A percentile compares a stretch with the other conserved stretches of the same genome.
phyloP scores from a whole-genome alignment of 2,329 filamentous ascomycete genomes.

The Lachnellula hyalina region DNA sequence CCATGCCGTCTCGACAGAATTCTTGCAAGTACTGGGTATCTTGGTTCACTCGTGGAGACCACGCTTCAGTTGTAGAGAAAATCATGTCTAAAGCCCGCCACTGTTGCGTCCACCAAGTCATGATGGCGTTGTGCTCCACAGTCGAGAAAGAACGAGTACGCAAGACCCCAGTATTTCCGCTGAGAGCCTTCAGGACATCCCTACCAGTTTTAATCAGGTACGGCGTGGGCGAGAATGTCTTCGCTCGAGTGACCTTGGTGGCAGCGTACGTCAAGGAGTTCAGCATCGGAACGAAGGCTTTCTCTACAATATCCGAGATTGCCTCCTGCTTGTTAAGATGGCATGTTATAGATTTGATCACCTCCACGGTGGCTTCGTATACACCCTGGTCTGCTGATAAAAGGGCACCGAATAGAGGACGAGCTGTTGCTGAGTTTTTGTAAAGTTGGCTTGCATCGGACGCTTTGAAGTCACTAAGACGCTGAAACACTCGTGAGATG shows the following conservation, averaged over 20 bases:
- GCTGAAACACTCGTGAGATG: slow-evolving; percentile 70
- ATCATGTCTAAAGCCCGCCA: slow-evolving; percentile 79
- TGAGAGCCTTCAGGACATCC: slow-evolving; percentile 52
- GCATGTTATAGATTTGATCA: slow-evolving; percentile 77
- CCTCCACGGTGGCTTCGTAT: slow-evolving; percentile 71
- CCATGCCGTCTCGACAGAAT: slow-evolving; percentile 92
- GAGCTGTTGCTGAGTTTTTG: slow-evolving; percentile 60
- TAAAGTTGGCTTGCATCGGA: slow-evolving; percentile 66
- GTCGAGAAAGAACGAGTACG: slow-evolving; percentile 23
- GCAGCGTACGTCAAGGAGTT: slow-evolving; percentile 41
- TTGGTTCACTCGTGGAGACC: slow-evolving; percentile 61
- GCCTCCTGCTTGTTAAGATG: slow-evolving; percentile 52
- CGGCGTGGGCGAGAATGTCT: slow-evolving; percentile 52
- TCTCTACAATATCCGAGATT: slow-evolving; percentile 41
- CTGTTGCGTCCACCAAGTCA: slow-evolving; percentile 74
- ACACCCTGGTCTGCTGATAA: slow-evolving; percentile 76
- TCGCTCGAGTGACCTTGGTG: slow-evolving; percentile 37
- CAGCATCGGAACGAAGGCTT: slow-evolving; percentile 41
- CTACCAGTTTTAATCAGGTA: slow-evolving; percentile 52
- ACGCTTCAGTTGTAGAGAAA: slow-evolving; percentile 76
- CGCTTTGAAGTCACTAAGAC: slow-evolving; percentile 69
- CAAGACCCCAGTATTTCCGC: slow-evolving; percentile 49
- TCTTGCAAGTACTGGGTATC: slow-evolving; percentile 66
- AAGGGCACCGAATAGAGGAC: slow-evolving; percentile 71
- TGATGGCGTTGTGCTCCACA: slow-evolving; percentile 38